phyloP scores from a whole-genome alignment of 148 eudicot genomes.

The Rhododendron ovatum region DNA sequence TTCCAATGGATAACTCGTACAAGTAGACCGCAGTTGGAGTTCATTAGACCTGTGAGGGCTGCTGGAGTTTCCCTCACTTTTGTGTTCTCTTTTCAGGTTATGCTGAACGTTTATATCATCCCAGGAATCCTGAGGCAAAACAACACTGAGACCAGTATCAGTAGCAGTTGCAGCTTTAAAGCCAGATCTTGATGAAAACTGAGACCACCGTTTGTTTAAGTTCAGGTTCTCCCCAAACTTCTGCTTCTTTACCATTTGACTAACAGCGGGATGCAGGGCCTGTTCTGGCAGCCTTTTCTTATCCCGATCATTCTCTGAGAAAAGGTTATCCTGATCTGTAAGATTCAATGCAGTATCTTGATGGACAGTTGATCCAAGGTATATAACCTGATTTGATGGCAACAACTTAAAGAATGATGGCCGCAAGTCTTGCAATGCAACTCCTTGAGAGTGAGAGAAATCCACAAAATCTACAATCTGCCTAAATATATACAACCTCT shows the following conservation, averaged over 20 bases:
- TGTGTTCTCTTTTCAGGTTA: constrained; percentile 18
- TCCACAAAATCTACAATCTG: constrained; percentile 66
- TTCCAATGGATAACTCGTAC: constrained; percentile 43
- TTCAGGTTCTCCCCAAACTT: constrained; percentile 43
- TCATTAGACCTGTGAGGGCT: constrained; percentile 19
- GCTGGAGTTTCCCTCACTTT: constrained; percentile 28
- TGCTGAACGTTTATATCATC: constrained; percentile 16
- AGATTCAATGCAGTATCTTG: constrained; percentile 24
- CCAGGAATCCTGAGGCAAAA: constrained; percentile 25
- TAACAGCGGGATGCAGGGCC: constrained; percentile 21
- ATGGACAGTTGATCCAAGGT: constrained; percentile 48
- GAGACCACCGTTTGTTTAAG: constrained; percentile 36
- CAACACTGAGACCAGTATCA: constrained; percentile 21
- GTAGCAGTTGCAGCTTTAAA: constrained; percentile 21
- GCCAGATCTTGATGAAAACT: constrained; percentile 36
- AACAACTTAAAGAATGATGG: constrained; percentile 77
- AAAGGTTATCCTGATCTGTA: constrained; percentile 25
- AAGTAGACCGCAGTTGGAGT: constrained; percentile 21
- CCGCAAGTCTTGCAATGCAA: constrained; percentile 54
- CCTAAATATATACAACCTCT: constrained; percentile 50
- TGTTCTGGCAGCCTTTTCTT: constrained; percentile 54
- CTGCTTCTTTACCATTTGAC: constrained; percentile 44
- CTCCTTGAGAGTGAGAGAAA: constrained; percentile 61
- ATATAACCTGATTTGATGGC: constrained; percentile 48
- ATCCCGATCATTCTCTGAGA: constrained; percentile 15